Conservation (phyloP, 371 early-diverging fungal genomes). For the Apophysomyces ossiformis region DNA sequence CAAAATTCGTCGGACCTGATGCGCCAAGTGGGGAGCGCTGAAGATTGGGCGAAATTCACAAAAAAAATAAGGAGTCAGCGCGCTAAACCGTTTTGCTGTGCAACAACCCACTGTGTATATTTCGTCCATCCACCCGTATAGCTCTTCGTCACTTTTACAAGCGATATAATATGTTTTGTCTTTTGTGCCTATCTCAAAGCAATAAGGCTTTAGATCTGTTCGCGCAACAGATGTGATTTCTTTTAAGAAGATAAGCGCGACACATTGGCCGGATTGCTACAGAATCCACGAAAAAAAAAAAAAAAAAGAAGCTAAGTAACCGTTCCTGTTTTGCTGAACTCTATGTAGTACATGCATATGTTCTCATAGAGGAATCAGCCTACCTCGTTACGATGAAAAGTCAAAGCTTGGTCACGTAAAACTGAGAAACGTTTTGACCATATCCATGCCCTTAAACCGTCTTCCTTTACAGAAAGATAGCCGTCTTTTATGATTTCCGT, state of each 20-base stretch:
- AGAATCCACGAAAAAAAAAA: background rate
- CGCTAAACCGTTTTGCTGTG: background rate
- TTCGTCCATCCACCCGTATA: constrained; percentile 98
- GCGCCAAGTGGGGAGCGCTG: constrained; percentile 69
- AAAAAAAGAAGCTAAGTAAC: background rate
- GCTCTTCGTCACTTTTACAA: constrained; percentile 94
- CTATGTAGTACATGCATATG: constrained; percentile 9
- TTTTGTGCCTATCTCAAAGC: constrained; percentile 90
- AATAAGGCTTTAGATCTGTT: constrained; percentile 87
- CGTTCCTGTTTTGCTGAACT: background rate
- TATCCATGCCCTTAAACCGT: constrained; percentile 84
- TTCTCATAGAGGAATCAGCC: constrained; percentile 3
- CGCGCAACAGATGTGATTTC: constrained; percentile 88
- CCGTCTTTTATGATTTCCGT: constrained; percentile 80
- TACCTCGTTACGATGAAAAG: constrained; percentile 94
- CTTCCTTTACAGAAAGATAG: constrained; percentile 87
- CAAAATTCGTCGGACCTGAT: constrained; percentile 93
- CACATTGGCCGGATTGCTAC: constrained; percentile 57
- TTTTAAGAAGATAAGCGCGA: constrained; percentile 87
- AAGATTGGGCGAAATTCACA: background rate
- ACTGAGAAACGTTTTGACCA: constrained; percentile 95
- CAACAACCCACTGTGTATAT: constrained; percentile 75
- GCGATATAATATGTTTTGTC: constrained; percentile 89
- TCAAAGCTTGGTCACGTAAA: constrained; percentile 87
- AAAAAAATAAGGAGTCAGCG: background rate